A percentile compares a stretch with the other conserved stretches of the same genome.
These are phyloP conservation scores for Letharia columbiana DNA, from an alignment of 495 filamentous ascomycete species.

Conservation along the genomic window DNA sequence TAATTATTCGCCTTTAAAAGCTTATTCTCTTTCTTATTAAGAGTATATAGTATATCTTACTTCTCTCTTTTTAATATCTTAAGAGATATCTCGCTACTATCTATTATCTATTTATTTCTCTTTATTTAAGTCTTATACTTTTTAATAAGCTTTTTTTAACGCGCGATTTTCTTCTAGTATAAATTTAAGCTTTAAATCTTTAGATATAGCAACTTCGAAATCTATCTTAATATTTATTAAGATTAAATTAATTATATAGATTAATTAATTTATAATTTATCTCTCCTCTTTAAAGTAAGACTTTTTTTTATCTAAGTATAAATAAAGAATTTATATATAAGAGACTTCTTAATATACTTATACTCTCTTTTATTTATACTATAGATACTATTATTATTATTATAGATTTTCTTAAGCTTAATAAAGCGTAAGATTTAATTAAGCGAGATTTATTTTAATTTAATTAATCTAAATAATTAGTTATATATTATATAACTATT, in stretches of 20 bases:
- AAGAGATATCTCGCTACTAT: not conserved
- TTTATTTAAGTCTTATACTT: not conserved
- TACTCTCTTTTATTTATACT: not conserved
- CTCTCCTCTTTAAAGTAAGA: not conserved
- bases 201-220: not conserved
- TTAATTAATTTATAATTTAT: not conserved
- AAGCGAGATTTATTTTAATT: not conserved
- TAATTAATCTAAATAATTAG: not conserved
- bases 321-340: not conserved
- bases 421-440: not conserved
- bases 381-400: not conserved
- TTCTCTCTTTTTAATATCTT: not conserved
- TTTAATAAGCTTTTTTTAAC: not conserved
- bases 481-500: not conserved
- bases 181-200: not conserved
- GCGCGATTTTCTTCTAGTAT: not conserved
- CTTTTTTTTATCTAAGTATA: not conserved
- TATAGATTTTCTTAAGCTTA: too few species aligned
- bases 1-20: not conserved
- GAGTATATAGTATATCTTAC: not conserved
- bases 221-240: not conserved
- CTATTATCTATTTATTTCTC: not conserved
- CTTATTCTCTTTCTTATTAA: not conserved
- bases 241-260: not conserved
- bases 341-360: not conserved